A percentile compares a stretch with the other conserved stretches of the same genome.
phyloP scores from a whole-genome alignment of 176 grass and related monocot species.

The Rhynchospora breviuscula region DNA sequence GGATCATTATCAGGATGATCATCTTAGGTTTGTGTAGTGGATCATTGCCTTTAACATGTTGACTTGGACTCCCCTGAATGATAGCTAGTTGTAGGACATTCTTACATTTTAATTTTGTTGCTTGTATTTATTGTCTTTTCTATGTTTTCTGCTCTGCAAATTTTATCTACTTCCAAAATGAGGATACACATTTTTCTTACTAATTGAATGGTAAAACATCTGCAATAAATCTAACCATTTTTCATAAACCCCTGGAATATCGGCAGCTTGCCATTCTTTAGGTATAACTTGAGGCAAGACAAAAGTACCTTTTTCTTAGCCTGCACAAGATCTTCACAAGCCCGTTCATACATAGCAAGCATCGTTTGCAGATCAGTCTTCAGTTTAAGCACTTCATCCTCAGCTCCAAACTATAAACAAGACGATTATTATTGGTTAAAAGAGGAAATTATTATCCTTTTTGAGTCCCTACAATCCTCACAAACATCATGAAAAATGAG shows the following conservation, averaged over 20 bases:
- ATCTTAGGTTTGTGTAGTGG: neutral
- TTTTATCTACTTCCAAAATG: neutral
- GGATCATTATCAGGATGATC: neutral
- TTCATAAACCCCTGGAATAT: neutral
- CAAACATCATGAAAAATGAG: neutral
- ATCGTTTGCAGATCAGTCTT: constrained; percentile 51
- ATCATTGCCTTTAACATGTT: neutral
- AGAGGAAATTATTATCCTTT: neutral
- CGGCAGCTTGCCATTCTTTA: neutral
- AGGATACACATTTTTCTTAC: neutral
- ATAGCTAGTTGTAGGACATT: neutral
- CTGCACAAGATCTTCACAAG: constrained; percentile 53
- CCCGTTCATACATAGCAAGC: constrained; percentile 43
- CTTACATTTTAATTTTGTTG: neutral
- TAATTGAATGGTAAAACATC: neutral
- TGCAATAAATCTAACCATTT: neutral
- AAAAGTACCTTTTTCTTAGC: constrained; percentile 45
- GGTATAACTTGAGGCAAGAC: neutral
- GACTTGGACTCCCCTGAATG: neutral
- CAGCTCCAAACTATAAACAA: constrained; percentile 40
- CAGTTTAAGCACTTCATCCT: constrained; percentile 55
- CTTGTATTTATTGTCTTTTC: neutral
- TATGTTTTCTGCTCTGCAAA: neutral
- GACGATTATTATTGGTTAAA: neutral
- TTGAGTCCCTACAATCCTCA: neutral